Evolutionary conservation across 192 early-diverging fungal genomes (phyloP).

Genomic region (Cladochytrium replicatum): DNA sequence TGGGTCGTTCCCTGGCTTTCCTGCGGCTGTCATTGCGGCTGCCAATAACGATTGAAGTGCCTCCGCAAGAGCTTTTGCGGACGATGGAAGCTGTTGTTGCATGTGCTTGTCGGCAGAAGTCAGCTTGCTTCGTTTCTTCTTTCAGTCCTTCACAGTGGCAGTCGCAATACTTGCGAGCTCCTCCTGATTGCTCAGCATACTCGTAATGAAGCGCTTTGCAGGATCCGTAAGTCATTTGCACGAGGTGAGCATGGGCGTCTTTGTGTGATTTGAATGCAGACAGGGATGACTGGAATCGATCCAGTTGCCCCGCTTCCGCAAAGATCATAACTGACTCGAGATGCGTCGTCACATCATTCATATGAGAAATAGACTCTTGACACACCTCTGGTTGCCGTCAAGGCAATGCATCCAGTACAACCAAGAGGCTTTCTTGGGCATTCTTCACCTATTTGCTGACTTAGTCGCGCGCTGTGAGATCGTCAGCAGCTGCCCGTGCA

Average conservation of each 20-base stretch:
- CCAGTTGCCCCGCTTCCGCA: slow-evolving; percentile 43
- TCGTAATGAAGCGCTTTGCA: slow-evolving; percentile 31
- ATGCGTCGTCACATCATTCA: slow-evolving; percentile 31
- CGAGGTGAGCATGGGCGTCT: slow-evolving; percentile 31
- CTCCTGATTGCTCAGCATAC: slow-evolving; percentile 32
- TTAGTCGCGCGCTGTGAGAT: no score
- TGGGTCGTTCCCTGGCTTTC: slow-evolving; percentile 13
- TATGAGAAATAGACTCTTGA: slow-evolving; percentile 19
- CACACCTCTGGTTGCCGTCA: no score
- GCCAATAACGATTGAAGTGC: slow-evolving; percentile 27
- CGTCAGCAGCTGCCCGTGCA: slow-evolving; percentile 22
- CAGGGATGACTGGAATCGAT: slow-evolving; percentile 37
- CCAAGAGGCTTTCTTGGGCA: slow-evolving; percentile 32
- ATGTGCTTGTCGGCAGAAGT: slow-evolving; percentile 44
- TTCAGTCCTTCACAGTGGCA: slow-evolving; percentile 16
- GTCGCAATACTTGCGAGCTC: slow-evolving; percentile 22
- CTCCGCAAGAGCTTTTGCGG: slow-evolving; percentile 30
- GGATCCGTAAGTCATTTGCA: slow-evolving; percentile 33
- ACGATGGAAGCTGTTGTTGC: slow-evolving; percentile 40
- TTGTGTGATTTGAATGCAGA: slow-evolving; percentile 32
- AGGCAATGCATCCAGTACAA: no score
- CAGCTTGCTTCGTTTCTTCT: slow-evolving; percentile 21
- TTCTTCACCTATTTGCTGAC: slow-evolving; percentile 20
- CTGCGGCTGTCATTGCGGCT: slow-evolving; percentile 20
- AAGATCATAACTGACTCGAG: slow-evolving; percentile 43